These are phyloP conservation scores for Claviceps sp. DNA, from an alignment of 2,329 filamentous ascomycete genomes.

Conservation along the genomic window DNA sequence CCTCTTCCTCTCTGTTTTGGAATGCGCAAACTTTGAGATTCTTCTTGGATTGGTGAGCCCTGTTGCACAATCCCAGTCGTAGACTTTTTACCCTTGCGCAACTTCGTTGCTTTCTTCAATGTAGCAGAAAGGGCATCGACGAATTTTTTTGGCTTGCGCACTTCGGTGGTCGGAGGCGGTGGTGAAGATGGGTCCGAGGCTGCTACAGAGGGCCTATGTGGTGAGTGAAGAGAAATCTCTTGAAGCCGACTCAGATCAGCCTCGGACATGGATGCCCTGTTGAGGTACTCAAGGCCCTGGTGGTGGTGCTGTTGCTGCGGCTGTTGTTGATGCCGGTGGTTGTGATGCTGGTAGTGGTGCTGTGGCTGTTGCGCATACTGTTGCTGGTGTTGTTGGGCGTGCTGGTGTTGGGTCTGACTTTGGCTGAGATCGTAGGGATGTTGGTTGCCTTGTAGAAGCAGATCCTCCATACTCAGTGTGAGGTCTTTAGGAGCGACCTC, in stretches of 20 bases:
- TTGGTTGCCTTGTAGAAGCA: not conserved
- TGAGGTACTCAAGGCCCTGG: conserved; percentile 12
- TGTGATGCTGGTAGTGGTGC: not conserved
- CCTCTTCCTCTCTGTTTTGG: conserved; percentile 19
- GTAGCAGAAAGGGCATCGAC: conserved; percentile 29
- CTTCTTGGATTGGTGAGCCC: conserved; percentile 19
- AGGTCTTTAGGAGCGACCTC: conserved; percentile 19
- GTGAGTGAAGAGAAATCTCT: conserved; percentile 31
- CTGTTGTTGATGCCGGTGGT: conserved; percentile 1
- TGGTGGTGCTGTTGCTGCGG: not conserved
- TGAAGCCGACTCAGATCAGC: conserved; percentile 33
- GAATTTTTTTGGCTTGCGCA: conserved; percentile 24
- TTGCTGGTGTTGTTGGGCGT: conserved; percentile 7
- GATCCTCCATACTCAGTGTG: conserved; percentile 8
- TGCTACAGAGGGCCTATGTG: conserved; percentile 15
- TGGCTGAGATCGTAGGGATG: not conserved
- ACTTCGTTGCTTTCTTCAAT: conserved; percentile 24
- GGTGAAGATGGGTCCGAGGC: conserved; percentile 19
- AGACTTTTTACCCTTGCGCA: conserved; percentile 18
- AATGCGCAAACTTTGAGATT: conserved; percentile 16
- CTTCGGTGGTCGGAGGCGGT: conserved; percentile 17
- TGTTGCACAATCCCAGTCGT: conserved; percentile 9
- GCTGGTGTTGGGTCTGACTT: not conserved
- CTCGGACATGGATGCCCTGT: conserved; percentile 30
- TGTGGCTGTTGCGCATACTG: not conserved